These are phyloP conservation scores for Butyriboletus loyo DNA, from an alignment of 768 basidiomycete genomes.

Conservation along the genomic window DNA sequence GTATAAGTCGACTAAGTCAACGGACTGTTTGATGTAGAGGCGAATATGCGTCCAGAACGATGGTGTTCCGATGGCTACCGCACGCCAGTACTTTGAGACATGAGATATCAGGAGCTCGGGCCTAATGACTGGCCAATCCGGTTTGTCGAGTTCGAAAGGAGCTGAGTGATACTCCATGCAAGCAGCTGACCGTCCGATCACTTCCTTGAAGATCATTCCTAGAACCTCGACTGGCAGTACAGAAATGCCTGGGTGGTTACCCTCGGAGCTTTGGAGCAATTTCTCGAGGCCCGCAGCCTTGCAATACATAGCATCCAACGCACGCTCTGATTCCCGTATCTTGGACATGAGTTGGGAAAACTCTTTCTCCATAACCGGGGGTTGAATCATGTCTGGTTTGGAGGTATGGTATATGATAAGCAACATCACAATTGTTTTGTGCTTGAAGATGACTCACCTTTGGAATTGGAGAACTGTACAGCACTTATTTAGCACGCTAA, in stretches of 20 bases:
- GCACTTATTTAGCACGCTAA: background rate
- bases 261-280: slow-evolving; percentile 1
- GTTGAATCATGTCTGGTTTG: slow-evolving; percentile 11
- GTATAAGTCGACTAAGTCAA: slow-evolving; percentile 26
- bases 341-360: slow-evolving; percentile 17
- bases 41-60: slow-evolving; percentile 38
- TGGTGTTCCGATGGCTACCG: slow-evolving; percentile 36
- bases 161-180: slow-evolving; percentile 1
- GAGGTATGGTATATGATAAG: background rate
- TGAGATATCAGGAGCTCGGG: slow-evolving; percentile 38
- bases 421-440: background rate
- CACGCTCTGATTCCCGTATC: slow-evolving; percentile 17
- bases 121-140: slow-evolving; percentile 11
- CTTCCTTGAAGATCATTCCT: slow-evolving; percentile 26
- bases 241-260: slow-evolving; percentile 10
- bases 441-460: slow-evolving; percentile 11
- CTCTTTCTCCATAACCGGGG: slow-evolving; percentile 11
- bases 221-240: slow-evolving; percentile 27
- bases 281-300: slow-evolving; percentile 13
- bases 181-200: slow-evolving; percentile 2
- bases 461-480: background rate
- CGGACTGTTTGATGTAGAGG: slow-evolving; percentile 26
- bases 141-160: background rate
- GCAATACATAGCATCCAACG: slow-evolving; percentile 19
- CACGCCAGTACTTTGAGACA: slow-evolving; percentile 43